Percentiles rank a stretch among this genome's conserved stretches.
Conservation (phyloP, 768 basidiomycete genomes). For the Mycena haematopus region DNA sequence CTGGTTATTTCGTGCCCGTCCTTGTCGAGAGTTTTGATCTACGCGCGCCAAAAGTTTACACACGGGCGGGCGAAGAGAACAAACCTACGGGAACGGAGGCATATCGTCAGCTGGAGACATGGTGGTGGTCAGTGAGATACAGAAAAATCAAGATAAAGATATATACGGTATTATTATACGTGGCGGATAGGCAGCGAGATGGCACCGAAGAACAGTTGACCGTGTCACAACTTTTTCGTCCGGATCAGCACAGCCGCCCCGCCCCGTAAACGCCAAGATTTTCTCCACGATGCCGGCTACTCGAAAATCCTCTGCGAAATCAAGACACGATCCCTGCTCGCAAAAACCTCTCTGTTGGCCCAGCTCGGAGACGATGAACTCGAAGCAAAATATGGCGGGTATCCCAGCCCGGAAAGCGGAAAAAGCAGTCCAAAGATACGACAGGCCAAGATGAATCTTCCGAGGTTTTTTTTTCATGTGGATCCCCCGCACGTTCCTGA, state of each 20-base stretch:
- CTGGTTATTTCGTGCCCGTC: slow-evolving; percentile 74
- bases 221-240: not conserved
- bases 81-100: slow-evolving; percentile 22
- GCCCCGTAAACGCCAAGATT: not conserved
- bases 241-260: not conserved
- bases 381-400: slow-evolving; percentile 77
- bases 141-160: not conserved
- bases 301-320: slow-evolving; percentile 40
- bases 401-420: slow-evolving; percentile 77
- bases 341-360: slow-evolving; percentile 55
- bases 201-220: not conserved
- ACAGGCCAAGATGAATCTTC: slow-evolving; percentile 53
- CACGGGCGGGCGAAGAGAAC: slow-evolving; percentile 20
- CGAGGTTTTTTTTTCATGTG: slow-evolving; percentile 42
- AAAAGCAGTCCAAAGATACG: slow-evolving; percentile 57
- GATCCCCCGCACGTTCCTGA: slow-evolving; percentile 19
- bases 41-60: slow-evolving; percentile 30
- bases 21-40: slow-evolving; percentile 77
- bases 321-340: slow-evolving; percentile 75
- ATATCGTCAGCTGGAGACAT: slow-evolving; percentile 25
- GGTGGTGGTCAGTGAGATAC: slow-evolving; percentile 19
- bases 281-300: slow-evolving; percentile 67
- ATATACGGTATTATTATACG: no score
- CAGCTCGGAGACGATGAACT: slow-evolving; percentile 84
- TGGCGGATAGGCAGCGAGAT: slow-evolving; percentile 5